phyloP scores from a whole-genome alignment of 306 rosid species.

The Quercus engelmannii region DNA sequence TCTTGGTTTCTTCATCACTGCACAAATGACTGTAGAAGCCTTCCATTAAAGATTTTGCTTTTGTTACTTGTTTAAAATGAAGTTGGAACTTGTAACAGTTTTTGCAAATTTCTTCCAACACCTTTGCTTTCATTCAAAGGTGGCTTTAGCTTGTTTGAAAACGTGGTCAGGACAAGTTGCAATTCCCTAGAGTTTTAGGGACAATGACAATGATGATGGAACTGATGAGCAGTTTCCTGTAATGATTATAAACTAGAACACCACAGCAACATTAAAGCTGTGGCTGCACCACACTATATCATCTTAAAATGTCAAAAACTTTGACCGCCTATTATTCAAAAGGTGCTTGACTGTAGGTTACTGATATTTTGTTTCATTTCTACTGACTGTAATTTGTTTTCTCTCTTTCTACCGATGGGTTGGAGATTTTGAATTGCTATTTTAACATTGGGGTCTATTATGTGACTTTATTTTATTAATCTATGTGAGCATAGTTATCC shows the following conservation, averaged over 20 bases:
- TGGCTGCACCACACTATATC: neutral
- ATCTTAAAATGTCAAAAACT: neutral
- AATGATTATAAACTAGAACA: neutral
- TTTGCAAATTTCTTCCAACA: neutral
- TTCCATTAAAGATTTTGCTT: neutral
- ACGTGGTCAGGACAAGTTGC: neutral
- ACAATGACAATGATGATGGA: neutral
- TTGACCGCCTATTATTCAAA: neutral
- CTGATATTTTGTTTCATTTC: neutral
- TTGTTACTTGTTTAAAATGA: neutral
- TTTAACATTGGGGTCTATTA: neutral
- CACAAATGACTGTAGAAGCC: neutral
- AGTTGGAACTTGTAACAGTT: neutral
- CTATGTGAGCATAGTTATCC: slow-evolving; percentile 1
- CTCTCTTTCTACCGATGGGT: slow-evolving; percentile 1
- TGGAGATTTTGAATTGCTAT: neutral
- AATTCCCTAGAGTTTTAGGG: neutral
- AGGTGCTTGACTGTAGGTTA: neutral
- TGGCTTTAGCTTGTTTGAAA: neutral
- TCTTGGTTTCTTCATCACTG: neutral
- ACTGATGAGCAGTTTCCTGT: neutral
- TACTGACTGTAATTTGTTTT: neutral
- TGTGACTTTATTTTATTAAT: slow-evolving; percentile 3
- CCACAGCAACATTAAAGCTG: neutral
- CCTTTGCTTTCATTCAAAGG: neutral